These are phyloP conservation scores for Lasiodiplodia hormozganensis DNA, from an alignment of 2,329 filamentous ascomycete genomes.

Conservation along the genomic window DNA sequence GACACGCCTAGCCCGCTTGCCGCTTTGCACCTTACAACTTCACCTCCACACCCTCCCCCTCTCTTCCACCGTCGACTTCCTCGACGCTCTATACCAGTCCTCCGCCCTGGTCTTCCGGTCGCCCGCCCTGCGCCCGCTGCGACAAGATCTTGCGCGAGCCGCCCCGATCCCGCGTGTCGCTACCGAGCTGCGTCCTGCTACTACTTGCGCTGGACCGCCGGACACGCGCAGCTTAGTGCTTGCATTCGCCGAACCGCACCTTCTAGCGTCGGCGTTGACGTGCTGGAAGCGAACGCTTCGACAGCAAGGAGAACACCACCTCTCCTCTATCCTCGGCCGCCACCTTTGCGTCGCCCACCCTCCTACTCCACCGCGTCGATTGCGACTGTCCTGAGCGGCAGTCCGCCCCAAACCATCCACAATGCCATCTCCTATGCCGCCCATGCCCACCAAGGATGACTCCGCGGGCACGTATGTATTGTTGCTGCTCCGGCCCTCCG, in stretches of 20 bases:
- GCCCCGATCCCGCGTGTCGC: slow-evolving; percentile 10
- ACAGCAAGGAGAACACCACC: background rate
- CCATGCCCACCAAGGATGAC: slow-evolving; percentile 63
- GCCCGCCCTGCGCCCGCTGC: slow-evolving; percentile 10
- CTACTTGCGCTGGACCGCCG: slow-evolving; percentile 3
- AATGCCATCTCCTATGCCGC: slow-evolving; percentile 43
- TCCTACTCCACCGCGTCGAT: background rate
- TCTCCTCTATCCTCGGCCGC: slow-evolving; percentile 4
- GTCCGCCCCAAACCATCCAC: background rate
- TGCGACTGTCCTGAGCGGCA: slow-evolving; percentile 5
- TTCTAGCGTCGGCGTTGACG: background rate
- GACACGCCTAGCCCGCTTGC: slow-evolving; percentile 12
- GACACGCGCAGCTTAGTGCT: slow-evolving; percentile 20
- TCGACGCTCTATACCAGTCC: background rate
- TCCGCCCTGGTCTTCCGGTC: background rate
- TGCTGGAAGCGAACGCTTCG: background rate
- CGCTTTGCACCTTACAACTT: slow-evolving; percentile 12
- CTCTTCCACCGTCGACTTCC: slow-evolving; percentile 8
- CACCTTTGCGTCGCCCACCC: background rate
- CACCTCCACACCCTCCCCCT: background rate
- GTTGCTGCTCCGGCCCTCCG: background rate
- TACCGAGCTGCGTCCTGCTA: slow-evolving; percentile 11
- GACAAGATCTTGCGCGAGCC: slow-evolving; percentile 7
- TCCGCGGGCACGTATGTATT: slow-evolving; percentile 66
- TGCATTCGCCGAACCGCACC: slow-evolving; percentile 8